These are phyloP conservation scores for Sarocladium strictum DNA, from an alignment of 2,329 filamentous ascomycete species.

Conservation along the genomic window DNA sequence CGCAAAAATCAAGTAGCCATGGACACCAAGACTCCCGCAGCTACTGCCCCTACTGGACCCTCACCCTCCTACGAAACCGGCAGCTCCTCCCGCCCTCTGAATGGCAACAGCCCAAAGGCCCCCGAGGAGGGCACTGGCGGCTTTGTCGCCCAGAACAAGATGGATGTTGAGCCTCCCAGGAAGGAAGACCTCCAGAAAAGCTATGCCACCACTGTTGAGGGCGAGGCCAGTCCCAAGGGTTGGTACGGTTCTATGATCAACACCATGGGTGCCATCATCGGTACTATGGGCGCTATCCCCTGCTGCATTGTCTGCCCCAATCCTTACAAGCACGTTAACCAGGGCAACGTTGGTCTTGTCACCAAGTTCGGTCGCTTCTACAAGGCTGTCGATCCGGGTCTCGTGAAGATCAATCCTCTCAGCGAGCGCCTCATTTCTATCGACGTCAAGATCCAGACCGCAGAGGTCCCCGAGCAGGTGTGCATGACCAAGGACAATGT, in stretches of 20 bases:
- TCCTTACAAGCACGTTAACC: slow-evolving; percentile 85
- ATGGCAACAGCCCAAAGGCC: slow-evolving; percentile 24
- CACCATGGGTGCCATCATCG: slow-evolving; percentile 65
- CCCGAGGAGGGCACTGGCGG: slow-evolving; percentile 26
- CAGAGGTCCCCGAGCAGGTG: slow-evolving; percentile 90
- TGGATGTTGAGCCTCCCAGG: slow-evolving; percentile 72
- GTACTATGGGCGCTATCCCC: slow-evolving; percentile 77
- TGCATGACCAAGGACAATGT: slow-evolving; percentile 99
- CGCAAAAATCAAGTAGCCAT: neutral
- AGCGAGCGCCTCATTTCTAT: slow-evolving; percentile 85
- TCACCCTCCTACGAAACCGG: neutral
- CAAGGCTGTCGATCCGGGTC: slow-evolving; percentile 90
- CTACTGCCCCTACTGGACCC: neutral
- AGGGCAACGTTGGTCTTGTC: slow-evolving; percentile 92
- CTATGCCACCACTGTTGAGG: slow-evolving; percentile 61
- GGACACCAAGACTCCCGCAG: slow-evolving; percentile 3
- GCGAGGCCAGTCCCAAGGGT: slow-evolving; percentile 66
- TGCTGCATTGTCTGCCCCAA: slow-evolving; percentile 92
- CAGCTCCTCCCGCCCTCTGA: slow-evolving; percentile 10
- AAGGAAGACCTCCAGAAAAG: slow-evolving; percentile 79
- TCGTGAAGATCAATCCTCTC: slow-evolving; percentile 95
- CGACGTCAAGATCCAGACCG: slow-evolving; percentile 99
- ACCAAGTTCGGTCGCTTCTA: slow-evolving; percentile 95
- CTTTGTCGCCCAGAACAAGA: slow-evolving; percentile 48
- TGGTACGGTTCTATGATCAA: slow-evolving; percentile 93